A percentile compares a stretch with the other conserved stretches of the same genome.
phyloP scores from a whole-genome alignment of 1,284 basidiomycete genomes.

The Pisolithus thermaeus region DNA sequence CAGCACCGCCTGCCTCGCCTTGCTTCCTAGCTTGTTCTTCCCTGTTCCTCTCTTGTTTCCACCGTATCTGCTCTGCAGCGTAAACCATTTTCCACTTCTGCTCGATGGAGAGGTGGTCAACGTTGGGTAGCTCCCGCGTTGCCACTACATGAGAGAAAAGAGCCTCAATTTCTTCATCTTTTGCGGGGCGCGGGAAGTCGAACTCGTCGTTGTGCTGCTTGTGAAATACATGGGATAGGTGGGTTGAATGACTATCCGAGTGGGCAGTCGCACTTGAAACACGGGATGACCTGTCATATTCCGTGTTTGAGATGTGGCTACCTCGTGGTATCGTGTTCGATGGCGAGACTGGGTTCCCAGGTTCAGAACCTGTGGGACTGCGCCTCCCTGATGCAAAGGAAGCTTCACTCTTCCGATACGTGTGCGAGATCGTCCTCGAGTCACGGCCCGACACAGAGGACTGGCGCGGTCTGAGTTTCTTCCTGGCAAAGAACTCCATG shows the following conservation, averaged over 20 bases:
- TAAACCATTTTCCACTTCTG: slow-evolving; percentile 94
- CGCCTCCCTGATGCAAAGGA: slow-evolving; percentile 39
- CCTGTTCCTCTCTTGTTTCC: slow-evolving; percentile 62
- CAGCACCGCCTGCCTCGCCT: slow-evolving; percentile 47
- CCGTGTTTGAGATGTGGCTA: slow-evolving; percentile 45
- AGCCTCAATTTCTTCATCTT: slow-evolving; percentile 68
- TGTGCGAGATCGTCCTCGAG: slow-evolving; percentile 32
- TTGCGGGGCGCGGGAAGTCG: slow-evolving; percentile 65
- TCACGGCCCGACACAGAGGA: slow-evolving; percentile 39
- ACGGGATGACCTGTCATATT: slow-evolving; percentile 53
- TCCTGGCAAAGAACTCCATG: slow-evolving; percentile 38
- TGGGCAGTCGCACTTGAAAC: slow-evolving; percentile 52
- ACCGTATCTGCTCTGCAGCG: slow-evolving; percentile 77
- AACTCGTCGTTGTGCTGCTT: slow-evolving; percentile 57
- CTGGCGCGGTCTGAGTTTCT: slow-evolving; percentile 40
- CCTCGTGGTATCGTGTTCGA: slow-evolving; percentile 37
- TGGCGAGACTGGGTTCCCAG: slow-evolving; percentile 39
- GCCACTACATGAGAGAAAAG: slow-evolving; percentile 74
- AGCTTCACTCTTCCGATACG: slow-evolving; percentile 50
- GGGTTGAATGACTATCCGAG: slow-evolving; percentile 46
- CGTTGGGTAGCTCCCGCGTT: slow-evolving; percentile 57
- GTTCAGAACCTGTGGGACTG: slow-evolving; percentile 42
- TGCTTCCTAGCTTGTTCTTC: slow-evolving; percentile 59
- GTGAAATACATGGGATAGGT: slow-evolving; percentile 53
- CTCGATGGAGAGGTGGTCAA: slow-evolving; percentile 59